Conservation (phyloP, 495 filamentous ascomycete genomes). For the Neurospora tetrasperma region DNA sequence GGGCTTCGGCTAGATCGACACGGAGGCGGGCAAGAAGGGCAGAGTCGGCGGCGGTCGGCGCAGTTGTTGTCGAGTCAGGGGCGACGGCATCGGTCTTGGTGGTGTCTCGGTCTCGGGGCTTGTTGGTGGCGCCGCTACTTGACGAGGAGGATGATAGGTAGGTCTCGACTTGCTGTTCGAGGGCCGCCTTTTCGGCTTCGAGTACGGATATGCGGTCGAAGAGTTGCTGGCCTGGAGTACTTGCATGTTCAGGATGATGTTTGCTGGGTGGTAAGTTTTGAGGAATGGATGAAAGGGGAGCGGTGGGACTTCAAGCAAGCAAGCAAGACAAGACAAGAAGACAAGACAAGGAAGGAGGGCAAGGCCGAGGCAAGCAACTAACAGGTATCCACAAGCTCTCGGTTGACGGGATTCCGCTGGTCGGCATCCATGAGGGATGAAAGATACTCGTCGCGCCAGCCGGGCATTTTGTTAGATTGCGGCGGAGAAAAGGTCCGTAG, state of each 20-base stretch:
- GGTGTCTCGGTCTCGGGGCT: not conserved
- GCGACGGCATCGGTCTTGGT: conserved; percentile 7
- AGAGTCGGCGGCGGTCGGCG: conserved; percentile 19
- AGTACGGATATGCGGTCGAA: conserved; percentile 54
- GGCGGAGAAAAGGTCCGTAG: not conserved
- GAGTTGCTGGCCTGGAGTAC: conserved; percentile 51
- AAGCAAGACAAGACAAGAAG: not conserved
- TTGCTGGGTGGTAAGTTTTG: conserved; percentile 9
- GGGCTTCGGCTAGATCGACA: conserved; percentile 61
- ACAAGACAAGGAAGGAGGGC: not conserved
- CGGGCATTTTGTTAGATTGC: conserved; percentile 23
- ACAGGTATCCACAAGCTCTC: conserved; percentile 37
- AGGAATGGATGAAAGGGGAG: conserved; percentile 10
- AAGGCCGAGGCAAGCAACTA: conserved; percentile 11
- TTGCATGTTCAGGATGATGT: not conserved
- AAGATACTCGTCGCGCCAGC: conserved; percentile 40
- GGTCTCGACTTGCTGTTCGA: conserved; percentile 13
- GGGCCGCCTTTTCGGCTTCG: conserved; percentile 39
- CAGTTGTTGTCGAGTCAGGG: conserved; percentile 11
- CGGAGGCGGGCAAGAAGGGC: conserved; percentile 38
- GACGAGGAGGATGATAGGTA: conserved; percentile 7
- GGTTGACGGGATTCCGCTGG: conserved; percentile 32
- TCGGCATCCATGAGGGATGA: conserved; percentile 31
- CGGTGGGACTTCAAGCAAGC: not conserved
- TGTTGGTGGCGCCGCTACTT: conserved; percentile 7